These are phyloP conservation scores for Lycium ferocissimum DNA, from an alignment of 257 asterid genomes.

Conservation along the genomic window DNA sequence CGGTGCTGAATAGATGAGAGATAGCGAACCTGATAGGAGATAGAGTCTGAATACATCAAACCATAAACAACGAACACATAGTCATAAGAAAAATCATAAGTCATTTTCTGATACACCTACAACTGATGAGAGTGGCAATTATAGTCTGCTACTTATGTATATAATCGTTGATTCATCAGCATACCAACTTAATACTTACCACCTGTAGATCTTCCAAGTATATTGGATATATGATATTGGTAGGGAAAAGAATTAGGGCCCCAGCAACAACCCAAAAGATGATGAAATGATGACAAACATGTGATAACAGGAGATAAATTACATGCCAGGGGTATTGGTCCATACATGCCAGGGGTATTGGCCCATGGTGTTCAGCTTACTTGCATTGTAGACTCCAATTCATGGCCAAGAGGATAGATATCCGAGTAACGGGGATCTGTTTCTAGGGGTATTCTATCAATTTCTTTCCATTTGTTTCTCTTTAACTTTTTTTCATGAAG, in stretches of 20 bases:
- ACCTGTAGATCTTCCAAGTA: constrained; percentile 8
- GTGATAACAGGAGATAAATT: neutral
- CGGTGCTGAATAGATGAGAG: constrained; percentile 87
- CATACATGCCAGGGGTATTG: neutral
- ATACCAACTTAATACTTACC: neutral
- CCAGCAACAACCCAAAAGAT: neutral
- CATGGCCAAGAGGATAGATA: neutral
- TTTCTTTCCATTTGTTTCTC: neutral
- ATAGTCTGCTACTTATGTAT: neutral
- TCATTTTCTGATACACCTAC: constrained; percentile 4
- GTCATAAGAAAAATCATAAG: constrained; percentile 6
- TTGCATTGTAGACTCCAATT: neutral
- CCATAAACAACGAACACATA: constrained; percentile 30
- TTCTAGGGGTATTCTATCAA: neutral
- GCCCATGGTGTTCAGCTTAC: constrained; percentile 3
- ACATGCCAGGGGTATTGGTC: neutral
- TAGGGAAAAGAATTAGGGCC: constrained; percentile 24
- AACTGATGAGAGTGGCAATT: neutral
- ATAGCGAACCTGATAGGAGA: constrained; percentile 75
- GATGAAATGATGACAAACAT: neutral
- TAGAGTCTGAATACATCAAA: constrained; percentile 37
- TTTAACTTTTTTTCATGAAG: neutral
- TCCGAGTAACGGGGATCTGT: constrained; percentile 8
- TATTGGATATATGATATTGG: constrained; percentile 6
- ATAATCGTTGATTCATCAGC: neutral